Evolutionary conservation across 78 protist genomes (phyloP).

Genomic region (Creolimax fragrantissima): DNA sequence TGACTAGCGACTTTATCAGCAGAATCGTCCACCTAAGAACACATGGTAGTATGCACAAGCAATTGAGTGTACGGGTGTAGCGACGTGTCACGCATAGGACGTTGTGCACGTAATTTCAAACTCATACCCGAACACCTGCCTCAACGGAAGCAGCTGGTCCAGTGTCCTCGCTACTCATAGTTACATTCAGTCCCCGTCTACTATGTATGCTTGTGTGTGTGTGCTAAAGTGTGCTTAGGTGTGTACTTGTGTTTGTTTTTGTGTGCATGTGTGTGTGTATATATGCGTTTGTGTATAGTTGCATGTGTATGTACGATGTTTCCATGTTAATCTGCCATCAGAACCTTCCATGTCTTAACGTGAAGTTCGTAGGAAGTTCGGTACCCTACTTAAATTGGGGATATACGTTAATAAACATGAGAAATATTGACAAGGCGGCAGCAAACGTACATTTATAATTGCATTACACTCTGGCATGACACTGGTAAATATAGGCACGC

Average conservation of each 20-base stretch:
- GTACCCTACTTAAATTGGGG: neutral
- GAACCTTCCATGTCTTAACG: neutral
- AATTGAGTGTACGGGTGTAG: neutral
- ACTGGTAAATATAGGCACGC: neutral
- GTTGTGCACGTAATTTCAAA: neutral
- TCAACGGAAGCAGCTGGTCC: too few species aligned
- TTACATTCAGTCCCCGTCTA: too few species aligned
- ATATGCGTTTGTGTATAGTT: neutral
- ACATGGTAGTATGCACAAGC: neutral
- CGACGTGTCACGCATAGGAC: neutral
- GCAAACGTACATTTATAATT: neutral
- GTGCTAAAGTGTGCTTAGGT: neutral
- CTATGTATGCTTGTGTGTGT: neutral
- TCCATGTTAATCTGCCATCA: neutral
- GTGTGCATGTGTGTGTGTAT: neutral
- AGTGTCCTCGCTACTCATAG: neutral
- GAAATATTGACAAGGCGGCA: neutral
- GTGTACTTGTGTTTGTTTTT: neutral
- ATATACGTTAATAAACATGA: neutral
- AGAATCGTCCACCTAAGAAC: too few species aligned
- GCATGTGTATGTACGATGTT: neutral
- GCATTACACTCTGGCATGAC: neutral
- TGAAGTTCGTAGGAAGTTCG: neutral
- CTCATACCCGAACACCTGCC: too few species aligned
- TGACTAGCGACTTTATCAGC: too few species aligned